These are phyloP conservation scores for Alternaria burnsii DNA, from an alignment of 2,329 filamentous ascomycete species.

Conservation along the genomic window DNA sequence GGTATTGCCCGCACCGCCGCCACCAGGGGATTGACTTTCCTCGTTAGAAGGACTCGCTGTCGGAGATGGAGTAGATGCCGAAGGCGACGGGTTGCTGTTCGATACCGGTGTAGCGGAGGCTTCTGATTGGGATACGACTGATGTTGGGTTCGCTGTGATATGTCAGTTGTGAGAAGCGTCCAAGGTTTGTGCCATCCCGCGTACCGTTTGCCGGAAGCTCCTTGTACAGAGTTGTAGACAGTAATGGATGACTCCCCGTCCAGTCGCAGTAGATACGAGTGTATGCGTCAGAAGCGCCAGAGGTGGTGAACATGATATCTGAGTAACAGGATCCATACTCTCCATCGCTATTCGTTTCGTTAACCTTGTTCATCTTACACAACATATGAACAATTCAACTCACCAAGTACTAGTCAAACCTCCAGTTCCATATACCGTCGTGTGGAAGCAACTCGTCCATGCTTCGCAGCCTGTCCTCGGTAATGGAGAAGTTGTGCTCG, in stretches of 20 bases:
- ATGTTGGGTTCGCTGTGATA: slow-evolving; percentile 1
- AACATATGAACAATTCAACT: background rate
- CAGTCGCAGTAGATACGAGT: slow-evolving; percentile 13
- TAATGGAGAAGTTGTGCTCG: background rate
- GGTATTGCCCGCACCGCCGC: background rate
- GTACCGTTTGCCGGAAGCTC: slow-evolving; percentile 4
- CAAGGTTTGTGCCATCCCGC: background rate
- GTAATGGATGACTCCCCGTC: slow-evolving; percentile 1
- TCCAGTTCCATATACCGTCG: slow-evolving; percentile 3
- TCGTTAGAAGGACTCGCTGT: background rate
- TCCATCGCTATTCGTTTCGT: background rate
- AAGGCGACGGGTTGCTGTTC: background rate
- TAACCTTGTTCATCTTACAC: background rate
- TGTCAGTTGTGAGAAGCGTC: background rate
- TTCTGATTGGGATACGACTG: background rate
- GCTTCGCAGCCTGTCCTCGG: slow-evolving; percentile 1
- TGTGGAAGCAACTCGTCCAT: slow-evolving; percentile 9
- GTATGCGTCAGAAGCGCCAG: background rate
- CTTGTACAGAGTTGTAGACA: slow-evolving; percentile 5
- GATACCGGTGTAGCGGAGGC: background rate
- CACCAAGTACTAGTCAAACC: slow-evolving; percentile 5
- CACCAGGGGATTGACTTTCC: background rate
- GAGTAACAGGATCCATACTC: slow-evolving; percentile 4
- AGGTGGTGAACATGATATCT: slow-evolving; percentile 4
- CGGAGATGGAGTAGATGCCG: background rate